Conservation (phyloP, 169 alveolate species). For the Cryptosporidium ubiquitum region DNA sequence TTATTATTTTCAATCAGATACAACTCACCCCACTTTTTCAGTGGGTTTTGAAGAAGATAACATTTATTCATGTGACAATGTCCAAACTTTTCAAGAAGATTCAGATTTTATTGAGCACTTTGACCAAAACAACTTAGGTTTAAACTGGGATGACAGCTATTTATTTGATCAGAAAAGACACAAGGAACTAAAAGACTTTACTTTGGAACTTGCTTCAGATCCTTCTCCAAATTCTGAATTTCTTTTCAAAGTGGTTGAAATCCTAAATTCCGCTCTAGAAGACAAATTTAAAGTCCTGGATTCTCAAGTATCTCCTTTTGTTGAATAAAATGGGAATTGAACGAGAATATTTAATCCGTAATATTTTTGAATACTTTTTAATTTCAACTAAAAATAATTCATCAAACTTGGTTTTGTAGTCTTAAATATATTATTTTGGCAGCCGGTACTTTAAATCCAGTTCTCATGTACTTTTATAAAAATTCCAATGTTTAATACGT, state of each 20-base stretch:
- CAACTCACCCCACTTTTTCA: background rate
- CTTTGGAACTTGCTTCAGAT: background rate
- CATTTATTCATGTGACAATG: background rate
- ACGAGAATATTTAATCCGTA: background rate
- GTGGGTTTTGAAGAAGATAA: background rate
- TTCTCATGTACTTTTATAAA: background rate
- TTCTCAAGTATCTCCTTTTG: background rate
- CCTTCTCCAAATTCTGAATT: slow-evolving; percentile 4
- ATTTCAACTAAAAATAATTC: background rate
- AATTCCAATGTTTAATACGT: background rate
- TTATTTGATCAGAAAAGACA: background rate
- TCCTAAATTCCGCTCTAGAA: background rate
- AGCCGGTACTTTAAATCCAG: background rate
- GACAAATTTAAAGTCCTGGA: background rate
- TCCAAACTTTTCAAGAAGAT: background rate
- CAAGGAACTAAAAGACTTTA: background rate
- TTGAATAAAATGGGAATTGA: background rate
- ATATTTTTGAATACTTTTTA: too few relatives aligned
- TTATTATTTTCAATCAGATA: background rate
- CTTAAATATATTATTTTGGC: background rate
- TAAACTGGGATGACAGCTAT: background rate
- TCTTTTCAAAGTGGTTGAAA: background rate
- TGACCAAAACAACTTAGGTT: background rate
- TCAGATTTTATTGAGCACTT: background rate
- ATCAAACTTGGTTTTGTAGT: background rate